Conservation (phyloP, 2,329 filamentous ascomycete species). For the Cytospora paraplurivora region DNA sequence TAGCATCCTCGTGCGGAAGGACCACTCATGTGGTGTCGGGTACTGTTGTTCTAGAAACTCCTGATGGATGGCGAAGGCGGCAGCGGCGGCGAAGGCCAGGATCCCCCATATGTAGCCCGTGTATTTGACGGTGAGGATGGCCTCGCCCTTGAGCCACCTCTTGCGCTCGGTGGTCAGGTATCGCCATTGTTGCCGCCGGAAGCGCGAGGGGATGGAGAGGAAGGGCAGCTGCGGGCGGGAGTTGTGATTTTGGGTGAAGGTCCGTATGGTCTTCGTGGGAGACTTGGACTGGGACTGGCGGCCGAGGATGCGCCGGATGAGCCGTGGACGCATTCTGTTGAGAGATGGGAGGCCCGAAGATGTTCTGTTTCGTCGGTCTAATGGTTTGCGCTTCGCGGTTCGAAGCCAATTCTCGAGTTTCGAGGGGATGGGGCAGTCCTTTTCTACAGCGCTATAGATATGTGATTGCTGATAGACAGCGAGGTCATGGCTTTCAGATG, state of each 20-base stretch:
- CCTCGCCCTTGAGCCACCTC: conserved; percentile 69
- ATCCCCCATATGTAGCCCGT: conserved; percentile 67
- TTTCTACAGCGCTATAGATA: not conserved
- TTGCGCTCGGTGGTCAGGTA: conserved; percentile 79
- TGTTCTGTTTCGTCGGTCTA: not conserved
- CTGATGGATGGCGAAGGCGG: conserved; percentile 68
- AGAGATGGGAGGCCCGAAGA: not conserved
- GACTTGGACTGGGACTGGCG: conserved; percentile 23
- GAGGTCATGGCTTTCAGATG: not conserved
- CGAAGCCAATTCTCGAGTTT: not conserved
- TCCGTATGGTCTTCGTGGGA: conserved; percentile 31
- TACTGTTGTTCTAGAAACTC: conserved; percentile 74
- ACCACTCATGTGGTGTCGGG: conserved; percentile 84
- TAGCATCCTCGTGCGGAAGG: conserved; percentile 66
- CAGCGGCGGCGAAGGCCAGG: conserved; percentile 59
- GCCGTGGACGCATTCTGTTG: conserved; percentile 44
- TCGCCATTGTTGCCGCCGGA: conserved; percentile 57
- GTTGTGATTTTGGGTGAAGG: conserved; percentile 61
- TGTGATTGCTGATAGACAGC: not conserved
- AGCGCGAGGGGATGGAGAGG: conserved; percentile 46
- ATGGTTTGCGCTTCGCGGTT: not conserved
- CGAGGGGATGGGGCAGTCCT: not conserved
- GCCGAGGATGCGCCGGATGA: conserved; percentile 40
- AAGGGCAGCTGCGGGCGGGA: conserved; percentile 53
- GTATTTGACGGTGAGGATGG: conserved; percentile 70